Evolutionary conservation across 2,329 filamentous ascomycete genomes (phyloP).

Genomic region (Xylariaceae sp.): DNA sequence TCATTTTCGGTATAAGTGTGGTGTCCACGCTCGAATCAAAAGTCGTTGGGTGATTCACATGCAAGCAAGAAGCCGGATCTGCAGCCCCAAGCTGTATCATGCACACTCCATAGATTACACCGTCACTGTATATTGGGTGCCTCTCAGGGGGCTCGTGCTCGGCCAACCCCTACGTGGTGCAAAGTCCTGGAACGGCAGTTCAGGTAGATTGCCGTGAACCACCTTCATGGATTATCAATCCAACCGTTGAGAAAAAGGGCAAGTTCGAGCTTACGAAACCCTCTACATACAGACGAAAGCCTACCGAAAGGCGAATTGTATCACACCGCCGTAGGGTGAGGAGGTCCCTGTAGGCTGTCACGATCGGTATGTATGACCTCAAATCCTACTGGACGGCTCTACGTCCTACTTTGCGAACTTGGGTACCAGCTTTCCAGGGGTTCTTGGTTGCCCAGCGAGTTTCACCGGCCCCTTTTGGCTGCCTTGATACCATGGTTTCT

Average conservation of each 20-base stretch:
- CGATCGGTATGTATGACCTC: not conserved
- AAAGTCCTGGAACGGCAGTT: not conserved
- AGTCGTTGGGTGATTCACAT: not conserved
- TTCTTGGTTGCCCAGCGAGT: not conserved
- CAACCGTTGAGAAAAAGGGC: not conserved
- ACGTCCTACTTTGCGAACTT: not conserved
- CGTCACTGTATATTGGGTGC: not conserved
- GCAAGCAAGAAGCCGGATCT: slow-evolving; percentile 7
- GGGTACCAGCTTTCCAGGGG: not conserved
- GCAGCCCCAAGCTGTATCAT: slow-evolving; percentile 9
- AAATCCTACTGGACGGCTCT: slow-evolving; percentile 5
- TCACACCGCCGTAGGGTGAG: slow-evolving; percentile 8
- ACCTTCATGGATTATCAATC: too few relatives aligned
- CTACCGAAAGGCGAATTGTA: not conserved
- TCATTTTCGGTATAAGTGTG: too few relatives aligned
- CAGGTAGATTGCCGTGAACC: too few relatives aligned
- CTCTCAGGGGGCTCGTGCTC: not conserved
- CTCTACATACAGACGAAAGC: too few relatives aligned
- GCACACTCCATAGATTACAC: slow-evolving; percentile 6
- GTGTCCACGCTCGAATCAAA: not conserved
- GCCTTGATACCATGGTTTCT: not conserved
- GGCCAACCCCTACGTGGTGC: not conserved
- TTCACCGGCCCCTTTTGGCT: not conserved
- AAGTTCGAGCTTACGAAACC: too few relatives aligned
- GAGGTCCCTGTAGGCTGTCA: slow-evolving; percentile 1